phyloP scores from a whole-genome alignment of 2,329 filamentous ascomycete genomes.

The Colletotrichum viniferum region DNA sequence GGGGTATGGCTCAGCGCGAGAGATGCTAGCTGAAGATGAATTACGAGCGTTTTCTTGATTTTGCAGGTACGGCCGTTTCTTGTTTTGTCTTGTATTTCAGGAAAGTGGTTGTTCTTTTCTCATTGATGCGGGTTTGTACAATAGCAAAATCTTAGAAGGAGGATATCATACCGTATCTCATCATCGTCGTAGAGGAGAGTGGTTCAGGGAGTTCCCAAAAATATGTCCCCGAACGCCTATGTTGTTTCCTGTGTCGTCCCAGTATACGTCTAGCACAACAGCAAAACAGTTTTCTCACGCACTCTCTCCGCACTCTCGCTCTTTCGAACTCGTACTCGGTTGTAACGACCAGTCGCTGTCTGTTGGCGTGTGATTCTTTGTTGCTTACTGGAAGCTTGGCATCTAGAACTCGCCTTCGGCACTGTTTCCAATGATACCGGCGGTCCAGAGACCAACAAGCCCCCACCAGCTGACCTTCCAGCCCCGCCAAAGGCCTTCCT shows the following conservation, averaged over 20 bases:
- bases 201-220: not conserved
- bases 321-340: not conserved
- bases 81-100: not conserved
- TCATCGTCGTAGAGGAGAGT: conserved; percentile 43
- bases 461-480: conserved; percentile 84
- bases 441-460: conserved; percentile 75
- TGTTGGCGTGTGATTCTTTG: not conserved
- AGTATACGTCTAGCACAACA: conserved; percentile 17
- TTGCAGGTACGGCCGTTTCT: not conserved
- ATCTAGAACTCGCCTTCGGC: conserved; percentile 64
- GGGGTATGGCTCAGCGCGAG: not conserved
- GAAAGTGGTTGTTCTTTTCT: not conserved
- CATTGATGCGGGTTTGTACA: conserved; percentile 8
- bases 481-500: conserved; percentile 72
- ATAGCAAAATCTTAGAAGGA: conserved; percentile 26
- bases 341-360: not conserved
- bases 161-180: conserved; percentile 49
- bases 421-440: conserved; percentile 65
- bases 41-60: not conserved
- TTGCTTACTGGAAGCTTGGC: not conserved
- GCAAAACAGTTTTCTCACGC: not conserved
- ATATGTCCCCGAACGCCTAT: not conserved
- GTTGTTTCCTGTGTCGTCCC: not conserved
- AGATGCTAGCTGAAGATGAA: not conserved
- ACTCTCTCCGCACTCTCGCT: not conserved